Percentiles rank a stretch among this genome's conserved stretches.
phyloP scores from a whole-genome alignment of 345 rosid species.

The Limnanthes douglasii region DNA sequence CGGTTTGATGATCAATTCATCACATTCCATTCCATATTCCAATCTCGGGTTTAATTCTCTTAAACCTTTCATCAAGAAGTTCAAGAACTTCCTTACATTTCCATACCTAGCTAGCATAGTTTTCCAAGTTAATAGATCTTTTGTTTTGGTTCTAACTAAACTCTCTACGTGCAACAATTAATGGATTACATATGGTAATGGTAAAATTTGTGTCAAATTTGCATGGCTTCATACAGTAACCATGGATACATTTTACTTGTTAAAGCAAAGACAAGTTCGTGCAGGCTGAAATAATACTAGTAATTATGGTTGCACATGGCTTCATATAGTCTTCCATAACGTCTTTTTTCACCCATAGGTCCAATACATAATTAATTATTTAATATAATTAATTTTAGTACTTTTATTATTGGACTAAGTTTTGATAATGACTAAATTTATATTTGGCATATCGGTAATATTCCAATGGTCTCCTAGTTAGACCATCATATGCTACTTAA shows the following conservation, averaged over 20 bases:
- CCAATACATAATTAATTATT: too few species aligned
- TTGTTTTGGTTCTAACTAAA: constrained; percentile 4
- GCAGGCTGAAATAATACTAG: constrained; percentile 7
- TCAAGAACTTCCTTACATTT: constrained; percentile 2
- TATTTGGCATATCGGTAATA: too few species aligned
- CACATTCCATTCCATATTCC: constrained; percentile 5
- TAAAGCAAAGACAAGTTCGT: constrained; percentile 5
- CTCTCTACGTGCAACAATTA: background rate
- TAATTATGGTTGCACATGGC: constrained; percentile 5
- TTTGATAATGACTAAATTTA: too few species aligned
- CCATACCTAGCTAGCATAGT: constrained; percentile 16
- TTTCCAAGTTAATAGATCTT: constrained; percentile 26
- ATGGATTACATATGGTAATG: background rate
- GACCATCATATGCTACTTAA: too few species aligned
- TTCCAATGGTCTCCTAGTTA: too few species aligned
- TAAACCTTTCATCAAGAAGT: constrained; percentile 11
- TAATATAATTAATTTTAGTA: too few species aligned
- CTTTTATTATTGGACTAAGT: too few species aligned
- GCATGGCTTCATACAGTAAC: constrained; percentile 1
- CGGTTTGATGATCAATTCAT: too few species aligned
- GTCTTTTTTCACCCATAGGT: too few species aligned
- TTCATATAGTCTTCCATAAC: too few species aligned
- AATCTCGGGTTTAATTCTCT: constrained; percentile 2
- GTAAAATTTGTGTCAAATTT: constrained; percentile 2
- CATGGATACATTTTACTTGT: constrained; percentile 6